Conservation (phyloP, 352 stramenopile genomes). For the Phytophthora sp. region DNA sequence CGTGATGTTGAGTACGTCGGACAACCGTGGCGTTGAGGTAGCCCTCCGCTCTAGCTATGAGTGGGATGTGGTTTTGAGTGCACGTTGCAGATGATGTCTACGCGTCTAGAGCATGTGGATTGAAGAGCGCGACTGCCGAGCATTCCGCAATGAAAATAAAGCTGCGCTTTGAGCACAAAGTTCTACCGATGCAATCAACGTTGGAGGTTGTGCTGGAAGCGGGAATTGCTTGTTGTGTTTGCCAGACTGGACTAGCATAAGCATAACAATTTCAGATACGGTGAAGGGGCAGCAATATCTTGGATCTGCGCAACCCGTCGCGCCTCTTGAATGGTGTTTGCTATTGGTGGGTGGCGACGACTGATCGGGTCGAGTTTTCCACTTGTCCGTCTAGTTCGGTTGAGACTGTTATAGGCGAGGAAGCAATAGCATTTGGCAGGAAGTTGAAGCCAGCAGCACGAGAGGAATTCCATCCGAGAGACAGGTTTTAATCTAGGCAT, state of each 20-base stretch:
- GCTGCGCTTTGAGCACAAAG: slow-evolving; percentile 36
- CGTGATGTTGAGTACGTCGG: slow-evolving; percentile 30
- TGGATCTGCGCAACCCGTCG: slow-evolving; percentile 33
- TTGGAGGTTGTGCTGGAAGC: slow-evolving; percentile 6
- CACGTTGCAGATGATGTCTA: slow-evolving; percentile 89
- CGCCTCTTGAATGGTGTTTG: slow-evolving; percentile 33
- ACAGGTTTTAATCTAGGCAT: background rate
- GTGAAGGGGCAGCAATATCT: slow-evolving; percentile 30
- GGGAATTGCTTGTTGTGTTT: slow-evolving; percentile 17
- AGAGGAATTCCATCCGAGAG: slow-evolving; percentile 2
- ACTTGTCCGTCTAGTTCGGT: background rate
- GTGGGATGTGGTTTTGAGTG: slow-evolving; percentile 96
- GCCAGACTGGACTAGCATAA: slow-evolving; percentile 17
- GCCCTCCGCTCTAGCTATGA: slow-evolving; percentile 46
- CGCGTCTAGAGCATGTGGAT: slow-evolving; percentile 32
- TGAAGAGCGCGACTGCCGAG: slow-evolving; percentile 26
- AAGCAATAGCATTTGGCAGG: background rate
- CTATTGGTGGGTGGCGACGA: background rate
- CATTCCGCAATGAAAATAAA: slow-evolving; percentile 40
- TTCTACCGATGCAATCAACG: slow-evolving; percentile 14
- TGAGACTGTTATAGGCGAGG: background rate
- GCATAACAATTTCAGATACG: too few relatives aligned
- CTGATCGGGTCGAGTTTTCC: slow-evolving; percentile 3
- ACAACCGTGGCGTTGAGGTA: slow-evolving; percentile 3
- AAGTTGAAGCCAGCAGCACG: background rate